Base-by-base conservation (phyloP, 495 filamentous ascomycete genomes). In the Elasticomyces elasticus region DNA sequence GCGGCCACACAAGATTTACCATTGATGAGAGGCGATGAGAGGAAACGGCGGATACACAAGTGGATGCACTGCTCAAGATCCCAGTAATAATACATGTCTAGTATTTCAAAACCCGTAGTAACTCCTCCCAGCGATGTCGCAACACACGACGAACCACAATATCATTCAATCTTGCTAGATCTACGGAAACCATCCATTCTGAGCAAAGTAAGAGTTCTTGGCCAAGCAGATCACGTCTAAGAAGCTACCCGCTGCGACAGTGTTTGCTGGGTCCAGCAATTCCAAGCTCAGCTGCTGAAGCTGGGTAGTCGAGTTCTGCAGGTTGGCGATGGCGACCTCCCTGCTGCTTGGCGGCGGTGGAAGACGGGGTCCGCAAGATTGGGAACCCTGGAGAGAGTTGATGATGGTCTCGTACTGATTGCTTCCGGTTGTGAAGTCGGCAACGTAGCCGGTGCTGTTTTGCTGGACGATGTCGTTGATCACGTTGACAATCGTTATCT, bases 401-500 rank as follows among this genome's bases (percentile, higher is more conserved):
- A 19, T 51, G 28, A 51, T 19, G 19, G 27, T 26, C 10, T 15
- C 20, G 48, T 24, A 33, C 19, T 51, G 48, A 12, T 31, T 30
- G 7, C 9, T 37, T 24, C 48, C 48, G 27, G 28, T 19, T 12
- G 48, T 28, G 28, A 35, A 51, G 4, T 51, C 28, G 40, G 40
- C 20, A 28, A 15, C 27, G 19, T 33, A 33, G 23, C 15, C 27
- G 23, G 48, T 37, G 23, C 27, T 11, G 17, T 33, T 51, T 19
- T 19, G 27, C 28, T 51, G 48, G 23, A 51, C 48, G 28, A 51
- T 51, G 27, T 51, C 48, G 48, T 51, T 51, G 48, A 37, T 51
- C 25, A 51, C 15, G 48, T 51, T 51, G 23, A 51, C 12, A 28
- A 51, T 51, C 15, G 48, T 33, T 19, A 51, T n/a, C n/a, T 51